Evolutionary conservation across 2,329 filamentous ascomycete genomes (phyloP).

Genomic region (Trichothecium roseum): DNA sequence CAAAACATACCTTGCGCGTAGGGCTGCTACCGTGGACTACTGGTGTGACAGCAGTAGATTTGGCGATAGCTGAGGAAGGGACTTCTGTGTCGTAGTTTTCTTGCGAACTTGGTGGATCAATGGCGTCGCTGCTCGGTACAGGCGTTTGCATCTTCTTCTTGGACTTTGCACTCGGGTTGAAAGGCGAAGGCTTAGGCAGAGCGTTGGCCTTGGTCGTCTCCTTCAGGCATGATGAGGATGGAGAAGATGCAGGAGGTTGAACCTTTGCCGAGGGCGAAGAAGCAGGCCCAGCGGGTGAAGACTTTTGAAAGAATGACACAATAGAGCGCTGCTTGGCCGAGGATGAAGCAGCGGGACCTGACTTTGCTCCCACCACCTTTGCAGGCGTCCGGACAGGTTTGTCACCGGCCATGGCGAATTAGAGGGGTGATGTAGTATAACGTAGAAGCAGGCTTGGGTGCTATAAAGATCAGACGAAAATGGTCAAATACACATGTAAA

Average conservation of each 20-base stretch:
- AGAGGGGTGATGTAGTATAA: background rate
- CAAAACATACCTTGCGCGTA: constrained; percentile 56
- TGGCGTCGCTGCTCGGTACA: constrained; percentile 68
- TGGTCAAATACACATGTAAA: background rate
- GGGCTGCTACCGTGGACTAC: constrained; percentile 54
- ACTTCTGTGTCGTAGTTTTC: constrained; percentile 41
- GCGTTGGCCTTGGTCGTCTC: constrained; percentile 31
- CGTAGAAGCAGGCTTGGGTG: background rate
- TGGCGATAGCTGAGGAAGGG: constrained; percentile 16
- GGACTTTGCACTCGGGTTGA: constrained; percentile 30
- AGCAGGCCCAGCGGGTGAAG: constrained; percentile 21
- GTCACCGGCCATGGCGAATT: constrained; percentile 2
- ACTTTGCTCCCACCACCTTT: constrained; percentile 15
- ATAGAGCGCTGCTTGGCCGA: constrained; percentile 31
- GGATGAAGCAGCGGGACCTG: constrained; percentile 15
- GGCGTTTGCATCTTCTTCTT: constrained; percentile 46
- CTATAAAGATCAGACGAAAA: background rate
- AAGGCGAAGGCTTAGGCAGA: constrained; percentile 25
- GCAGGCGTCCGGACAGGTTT: constrained; percentile 21
- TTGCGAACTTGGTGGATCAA: constrained; percentile 57
- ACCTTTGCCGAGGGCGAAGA: constrained; percentile 23
- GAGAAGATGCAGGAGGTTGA: constrained; percentile 9
- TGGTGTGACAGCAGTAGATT: constrained; percentile 20
- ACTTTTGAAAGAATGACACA: constrained; percentile 33
- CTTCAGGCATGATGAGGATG: constrained; percentile 23